These are phyloP conservation scores for Exophiala oligosperma DNA, from an alignment of 2,329 filamentous ascomycete genomes.

Conservation along the genomic window DNA sequence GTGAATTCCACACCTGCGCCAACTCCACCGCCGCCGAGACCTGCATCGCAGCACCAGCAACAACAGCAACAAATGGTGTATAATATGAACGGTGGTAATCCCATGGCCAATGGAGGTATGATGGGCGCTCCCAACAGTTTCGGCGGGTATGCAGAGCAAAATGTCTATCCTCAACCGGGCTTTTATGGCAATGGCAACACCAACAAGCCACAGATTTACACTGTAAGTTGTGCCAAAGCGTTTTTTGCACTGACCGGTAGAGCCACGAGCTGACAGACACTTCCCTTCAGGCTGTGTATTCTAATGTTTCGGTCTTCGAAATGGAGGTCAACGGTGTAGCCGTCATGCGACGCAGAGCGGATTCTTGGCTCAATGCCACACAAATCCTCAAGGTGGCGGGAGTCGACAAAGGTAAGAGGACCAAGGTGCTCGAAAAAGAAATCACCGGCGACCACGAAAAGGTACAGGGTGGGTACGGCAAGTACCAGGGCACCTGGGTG, in stretches of 20 bases:
- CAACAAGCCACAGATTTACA: constrained; percentile 47
- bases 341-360: constrained; percentile 92
- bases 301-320: constrained; percentile 94
- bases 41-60: constrained; percentile 41
- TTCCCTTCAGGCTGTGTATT: constrained; percentile 73
- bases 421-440: constrained; percentile 97
- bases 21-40: constrained; percentile 42
- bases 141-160: constrained; percentile 42
- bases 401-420: constrained; percentile 95
- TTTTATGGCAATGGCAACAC: constrained; percentile 25
- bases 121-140: constrained; percentile 37
- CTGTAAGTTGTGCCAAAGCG: constrained; percentile 33
- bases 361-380: constrained; percentile 96
- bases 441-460: constrained; percentile 98
- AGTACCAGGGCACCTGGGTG: constrained; percentile 99
- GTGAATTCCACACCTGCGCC: constrained; percentile 46
- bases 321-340: constrained; percentile 94
- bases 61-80: constrained; percentile 37
- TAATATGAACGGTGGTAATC: constrained; percentile 23
- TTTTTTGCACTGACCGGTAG: not conserved
- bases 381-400: constrained; percentile 97
- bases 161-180: constrained; percentile 37
- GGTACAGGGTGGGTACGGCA: constrained; percentile 96
- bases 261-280: constrained; percentile 5
- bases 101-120: constrained; percentile 30